A percentile compares a stretch with the other conserved stretches of the same genome.
phyloP scores from a whole-genome alignment of 2,329 filamentous ascomycete species.

The Neofusicoccum cordaticola region DNA sequence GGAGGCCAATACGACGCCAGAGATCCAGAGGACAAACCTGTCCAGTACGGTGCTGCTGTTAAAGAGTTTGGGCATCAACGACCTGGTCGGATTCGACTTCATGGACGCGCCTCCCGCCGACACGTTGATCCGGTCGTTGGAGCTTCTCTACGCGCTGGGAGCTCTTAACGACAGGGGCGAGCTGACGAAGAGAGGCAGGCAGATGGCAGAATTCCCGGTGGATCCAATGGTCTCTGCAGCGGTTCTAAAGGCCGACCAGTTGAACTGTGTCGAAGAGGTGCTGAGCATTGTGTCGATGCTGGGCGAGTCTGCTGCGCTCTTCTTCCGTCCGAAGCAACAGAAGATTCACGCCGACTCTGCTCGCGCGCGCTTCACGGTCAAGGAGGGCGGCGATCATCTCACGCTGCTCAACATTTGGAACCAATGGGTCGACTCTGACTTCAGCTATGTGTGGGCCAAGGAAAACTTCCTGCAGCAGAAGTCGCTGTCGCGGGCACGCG shows the following conservation, averaged over 20 bases:
- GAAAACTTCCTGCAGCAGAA: constrained; percentile 95
- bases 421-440: constrained; percentile 92
- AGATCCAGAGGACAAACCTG: constrained; percentile 88
- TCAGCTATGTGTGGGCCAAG: constrained; percentile 78
- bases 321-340: constrained; percentile 95
- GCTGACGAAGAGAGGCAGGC: constrained; percentile 83
- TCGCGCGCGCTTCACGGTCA: constrained; percentile 80
- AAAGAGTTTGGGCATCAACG: constrained; percentile 87
- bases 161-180: constrained; percentile 85
- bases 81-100: constrained; percentile 91
- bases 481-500: constrained; percentile 80
- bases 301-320: constrained; percentile 80
- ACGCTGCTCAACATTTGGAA: constrained; percentile 92
- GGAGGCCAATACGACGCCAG: constrained; percentile 85
- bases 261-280: constrained; percentile 91
- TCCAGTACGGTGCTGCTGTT: constrained; percentile 80
- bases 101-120: constrained; percentile 91
- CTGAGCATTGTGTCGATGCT: constrained; percentile 94
- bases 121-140: constrained; percentile 81
- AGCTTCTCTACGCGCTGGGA: constrained; percentile 87
- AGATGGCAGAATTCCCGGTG: constrained; percentile 93
- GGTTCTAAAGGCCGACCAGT: constrained; percentile 81
- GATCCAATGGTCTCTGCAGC: constrained; percentile 90
- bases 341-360: constrained; percentile 94
- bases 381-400: constrained; percentile 86